phyloP scores from a whole-genome alignment of 2,329 filamentous ascomycete genomes.

The Colletotrichum camelliae region DNA sequence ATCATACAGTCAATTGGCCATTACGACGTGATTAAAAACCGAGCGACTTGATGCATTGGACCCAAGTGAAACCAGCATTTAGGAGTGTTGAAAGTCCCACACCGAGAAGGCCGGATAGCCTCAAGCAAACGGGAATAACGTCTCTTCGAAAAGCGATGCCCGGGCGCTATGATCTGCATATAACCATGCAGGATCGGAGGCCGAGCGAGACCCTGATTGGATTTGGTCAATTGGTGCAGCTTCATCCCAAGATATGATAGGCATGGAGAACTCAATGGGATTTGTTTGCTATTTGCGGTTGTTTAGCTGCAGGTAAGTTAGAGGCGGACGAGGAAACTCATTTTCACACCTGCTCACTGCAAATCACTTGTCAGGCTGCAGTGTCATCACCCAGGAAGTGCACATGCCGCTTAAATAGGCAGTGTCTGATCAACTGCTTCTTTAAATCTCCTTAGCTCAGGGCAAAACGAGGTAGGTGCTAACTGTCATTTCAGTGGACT shows the following conservation, averaged over 20 bases:
- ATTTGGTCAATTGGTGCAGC: neutral
- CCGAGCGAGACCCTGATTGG: neutral
- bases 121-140: neutral
- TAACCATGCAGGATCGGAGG: neutral
- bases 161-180: neutral
- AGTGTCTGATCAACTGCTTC: neutral
- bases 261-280: neutral
- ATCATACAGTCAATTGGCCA: neutral
- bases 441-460: neutral
- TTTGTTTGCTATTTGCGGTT: neutral
- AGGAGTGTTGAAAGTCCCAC: neutral
- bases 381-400: neutral
- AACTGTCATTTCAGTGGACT: neutral
- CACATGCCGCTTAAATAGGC: neutral
- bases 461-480: neutral
- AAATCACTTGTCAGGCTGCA: neutral
- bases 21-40: neutral
- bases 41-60: neutral
- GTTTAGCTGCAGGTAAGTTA: neutral
- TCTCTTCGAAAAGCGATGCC: neutral
- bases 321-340: neutral
- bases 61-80: neutral
- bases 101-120: neutral
- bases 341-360: too few species aligned
- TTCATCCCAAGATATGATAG: neutral